Evolutionary conservation across 805 yeast species (phyloP), one percentile per base, ranked within the genome.

Genomic region (Debaryomyces tyrocola): DNA sequence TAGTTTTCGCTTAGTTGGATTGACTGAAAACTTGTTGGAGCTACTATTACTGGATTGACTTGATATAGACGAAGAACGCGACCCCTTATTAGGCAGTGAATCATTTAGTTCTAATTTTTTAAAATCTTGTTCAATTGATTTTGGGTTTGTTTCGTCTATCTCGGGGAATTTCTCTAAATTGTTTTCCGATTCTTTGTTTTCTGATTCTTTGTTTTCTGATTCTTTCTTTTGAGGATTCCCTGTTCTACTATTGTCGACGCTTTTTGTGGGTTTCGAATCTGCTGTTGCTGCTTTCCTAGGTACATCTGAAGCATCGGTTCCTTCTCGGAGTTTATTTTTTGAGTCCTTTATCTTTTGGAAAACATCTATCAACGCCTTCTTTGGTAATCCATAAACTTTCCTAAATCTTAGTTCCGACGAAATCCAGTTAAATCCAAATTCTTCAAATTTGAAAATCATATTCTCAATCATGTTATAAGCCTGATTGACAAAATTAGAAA

Each of bases 401-500:
- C 80, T 58, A 57, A 77, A 64, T 53, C 73, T 55, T 50, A 74
- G 40, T 42, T 75, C 80, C 31, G 72, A 66, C 8, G 62, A 49
- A 1, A 75, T 60, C 83, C 83, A 79, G 37, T 61, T 59, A 15
- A 50, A 45, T 4, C 70, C 69, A 40, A 78, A 69, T 24, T 67
- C 70, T 36, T 63, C 69, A 24, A 78, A 59, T 18, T 63, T 61
- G 5, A 45, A 46, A 1, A 69, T 8, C 47, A 69, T 58, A 0
- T 64, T 52, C 33, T 69, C 67, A 3, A 67, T 45, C 42, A 67
- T 54, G 4, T 48, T 50, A 46, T 57, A 56, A 8, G 75, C 75
- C 44, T 76, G 82, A 31, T 59, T 59, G 4, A 72, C 62, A 44
- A 75, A 74, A 46, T 73, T 75, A 20, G 63, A 62, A 20, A 75